Conservation (phyloP, 2,329 filamentous ascomycete genomes). For the Rhytidhysteron rufulum region DNA sequence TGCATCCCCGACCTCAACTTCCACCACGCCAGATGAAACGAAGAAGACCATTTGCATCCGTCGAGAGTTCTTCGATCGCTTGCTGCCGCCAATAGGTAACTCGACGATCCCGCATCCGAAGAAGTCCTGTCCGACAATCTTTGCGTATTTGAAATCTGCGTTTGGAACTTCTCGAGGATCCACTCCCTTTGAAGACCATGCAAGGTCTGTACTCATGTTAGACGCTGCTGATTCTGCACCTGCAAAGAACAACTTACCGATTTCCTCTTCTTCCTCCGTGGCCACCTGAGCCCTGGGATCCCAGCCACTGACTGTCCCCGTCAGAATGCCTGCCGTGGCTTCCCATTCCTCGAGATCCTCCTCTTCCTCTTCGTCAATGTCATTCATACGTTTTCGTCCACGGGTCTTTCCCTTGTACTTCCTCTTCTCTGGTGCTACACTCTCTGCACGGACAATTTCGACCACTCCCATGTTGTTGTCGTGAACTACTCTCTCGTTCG, state of each 20-base stretch:
- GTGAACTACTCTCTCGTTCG: slow-evolving; percentile 73
- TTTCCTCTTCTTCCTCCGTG: slow-evolving; percentile 49
- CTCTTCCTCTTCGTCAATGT: slow-evolving; percentile 51
- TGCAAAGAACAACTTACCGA: slow-evolving; percentile 30
- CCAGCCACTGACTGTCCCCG: slow-evolving; percentile 63
- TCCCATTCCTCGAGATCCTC: slow-evolving; percentile 66
- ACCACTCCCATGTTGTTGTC: slow-evolving; percentile 66
- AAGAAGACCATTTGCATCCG: slow-evolving; percentile 99
- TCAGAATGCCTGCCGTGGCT: slow-evolving; percentile 58
- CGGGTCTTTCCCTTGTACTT: slow-evolving; percentile 32
- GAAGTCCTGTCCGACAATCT: slow-evolving; percentile 73
- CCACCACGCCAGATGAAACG: slow-evolving; percentile 76
- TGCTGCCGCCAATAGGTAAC: slow-evolving; percentile 75
- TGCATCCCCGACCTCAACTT: slow-evolving; percentile 71
- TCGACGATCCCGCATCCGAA: slow-evolving; percentile 90
- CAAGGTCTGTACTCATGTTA: slow-evolving; percentile 49
- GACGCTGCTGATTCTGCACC: slow-evolving; percentile 1
- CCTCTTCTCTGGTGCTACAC: slow-evolving; percentile 40
- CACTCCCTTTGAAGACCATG: slow-evolving; percentile 56
- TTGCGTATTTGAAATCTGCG: slow-evolving; percentile 81
- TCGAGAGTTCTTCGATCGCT: slow-evolving; percentile 85
- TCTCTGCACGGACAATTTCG: slow-evolving; percentile 72
- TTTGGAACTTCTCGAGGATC: slow-evolving; percentile 56
- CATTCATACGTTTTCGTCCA: slow-evolving; percentile 28
- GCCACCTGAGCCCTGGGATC: slow-evolving; percentile 55